Evolutionary conservation across 2,329 filamentous ascomycete genomes (phyloP).

Genomic region (Colletotrichum sojae): DNA sequence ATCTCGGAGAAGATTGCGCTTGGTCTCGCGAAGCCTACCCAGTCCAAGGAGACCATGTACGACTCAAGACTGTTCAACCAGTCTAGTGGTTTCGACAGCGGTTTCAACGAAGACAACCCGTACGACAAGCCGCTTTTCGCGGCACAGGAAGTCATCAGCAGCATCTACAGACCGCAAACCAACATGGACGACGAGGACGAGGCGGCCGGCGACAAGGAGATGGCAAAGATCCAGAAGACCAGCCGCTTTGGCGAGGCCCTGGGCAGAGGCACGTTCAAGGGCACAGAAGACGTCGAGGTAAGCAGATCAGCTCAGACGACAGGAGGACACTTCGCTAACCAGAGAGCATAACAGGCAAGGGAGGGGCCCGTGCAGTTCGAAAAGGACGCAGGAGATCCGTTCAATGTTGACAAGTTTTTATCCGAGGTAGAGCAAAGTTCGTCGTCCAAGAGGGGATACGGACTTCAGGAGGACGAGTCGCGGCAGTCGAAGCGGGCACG

Average conservation of each 20-base stretch:
- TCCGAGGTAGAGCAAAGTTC: slow-evolving; percentile 78
- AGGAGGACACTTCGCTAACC: slow-evolving; percentile 1
- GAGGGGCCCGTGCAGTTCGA: slow-evolving; percentile 98
- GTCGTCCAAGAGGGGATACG: slow-evolving; percentile 80
- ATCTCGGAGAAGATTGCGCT: slow-evolving; percentile 97
- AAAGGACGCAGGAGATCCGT: slow-evolving; percentile 86
- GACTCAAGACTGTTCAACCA: slow-evolving; percentile 97
- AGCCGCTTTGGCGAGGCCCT: slow-evolving; percentile 89
- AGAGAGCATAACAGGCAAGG: slow-evolving; percentile 67
- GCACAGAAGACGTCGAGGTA: slow-evolving; percentile 85
- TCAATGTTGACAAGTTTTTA: slow-evolving; percentile 95
- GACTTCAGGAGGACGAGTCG: slow-evolving; percentile 76
- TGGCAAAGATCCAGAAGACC: slow-evolving; percentile 89
- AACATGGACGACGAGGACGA: slow-evolving; percentile 83
- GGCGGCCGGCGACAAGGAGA: slow-evolving; percentile 83
- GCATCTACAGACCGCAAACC: slow-evolving; percentile 88
- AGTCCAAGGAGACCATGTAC: slow-evolving; percentile 94
- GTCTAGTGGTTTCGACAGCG: slow-evolving; percentile 88
- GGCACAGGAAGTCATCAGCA: slow-evolving; percentile 93
- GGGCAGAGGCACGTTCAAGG: slow-evolving; percentile 92
- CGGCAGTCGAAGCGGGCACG: slow-evolving; percentile 79
- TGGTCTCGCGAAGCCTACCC: slow-evolving; percentile 93
- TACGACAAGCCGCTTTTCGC: slow-evolving; percentile 99
- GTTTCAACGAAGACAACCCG: slow-evolving; percentile 97
- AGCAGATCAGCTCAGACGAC: slow-evolving; percentile 49